Conservation (phyloP, 2,329 filamentous ascomycete genomes). For the Fusarium luffae region DNA sequence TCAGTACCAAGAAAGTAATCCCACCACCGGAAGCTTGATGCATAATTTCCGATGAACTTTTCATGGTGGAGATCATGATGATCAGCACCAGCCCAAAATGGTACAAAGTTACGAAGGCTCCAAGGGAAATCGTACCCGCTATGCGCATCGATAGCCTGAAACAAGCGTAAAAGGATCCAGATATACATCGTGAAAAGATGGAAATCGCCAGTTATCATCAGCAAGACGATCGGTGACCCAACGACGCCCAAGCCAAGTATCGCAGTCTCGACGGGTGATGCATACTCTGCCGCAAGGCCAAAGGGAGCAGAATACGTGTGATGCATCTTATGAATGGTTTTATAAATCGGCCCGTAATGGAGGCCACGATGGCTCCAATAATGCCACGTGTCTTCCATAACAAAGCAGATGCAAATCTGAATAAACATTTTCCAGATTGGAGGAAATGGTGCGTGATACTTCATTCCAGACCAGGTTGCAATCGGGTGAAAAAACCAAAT, state of each 20-base stretch:
- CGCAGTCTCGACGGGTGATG: slow-evolving; percentile 96
- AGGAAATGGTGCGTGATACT: background rate
- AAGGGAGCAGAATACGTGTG: slow-evolving; percentile 99
- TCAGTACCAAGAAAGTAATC: slow-evolving; percentile 94
- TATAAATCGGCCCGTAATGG: slow-evolving; percentile 96
- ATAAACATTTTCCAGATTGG: background rate
- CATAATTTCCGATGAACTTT: slow-evolving; percentile 97
- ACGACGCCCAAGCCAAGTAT: slow-evolving; percentile 89
- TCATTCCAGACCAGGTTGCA: background rate
- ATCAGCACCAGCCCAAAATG: slow-evolving; percentile 96
- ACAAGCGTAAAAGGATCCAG: slow-evolving; percentile 93
- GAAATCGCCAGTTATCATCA: slow-evolving; percentile 77
- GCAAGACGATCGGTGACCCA: slow-evolving; percentile 64
- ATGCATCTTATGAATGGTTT: slow-evolving; percentile 97
- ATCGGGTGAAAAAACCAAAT: background rate
- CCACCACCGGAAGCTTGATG: slow-evolving; percentile 99
- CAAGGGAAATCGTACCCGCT: slow-evolving; percentile 98
- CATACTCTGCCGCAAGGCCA: slow-evolving; percentile 95
- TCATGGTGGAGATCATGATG: slow-evolving; percentile 98
- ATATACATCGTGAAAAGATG: slow-evolving; percentile 98
- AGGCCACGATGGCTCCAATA: slow-evolving; percentile 75
- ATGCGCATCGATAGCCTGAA: slow-evolving; percentile 98
- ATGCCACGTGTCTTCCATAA: background rate
- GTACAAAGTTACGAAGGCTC: slow-evolving; percentile 93
- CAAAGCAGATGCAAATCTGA: background rate